Evolutionary conservation across 108 stramenopile genomes (phyloP).

Genomic region (Nannochloropsis salina): DNA sequence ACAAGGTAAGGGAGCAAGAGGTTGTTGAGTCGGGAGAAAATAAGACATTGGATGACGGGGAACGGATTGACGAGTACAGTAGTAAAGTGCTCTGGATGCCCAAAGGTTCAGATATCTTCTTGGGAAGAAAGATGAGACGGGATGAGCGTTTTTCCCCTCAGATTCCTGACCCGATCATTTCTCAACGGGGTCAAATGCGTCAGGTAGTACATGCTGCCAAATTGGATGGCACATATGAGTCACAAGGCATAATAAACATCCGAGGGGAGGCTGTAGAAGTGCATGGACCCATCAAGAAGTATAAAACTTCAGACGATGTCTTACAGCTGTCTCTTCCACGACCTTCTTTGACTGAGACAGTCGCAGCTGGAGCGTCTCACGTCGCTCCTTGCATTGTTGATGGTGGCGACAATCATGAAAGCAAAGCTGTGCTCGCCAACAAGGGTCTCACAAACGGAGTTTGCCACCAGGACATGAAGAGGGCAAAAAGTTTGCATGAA

Average conservation of each 20-base stretch:
- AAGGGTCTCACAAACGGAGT: not conserved
- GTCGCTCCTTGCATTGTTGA: not conserved
- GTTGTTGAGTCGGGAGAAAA: no score
- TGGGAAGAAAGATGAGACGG: no score
- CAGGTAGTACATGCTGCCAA: constrained; percentile 59
- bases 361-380: not conserved
- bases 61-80: no score
- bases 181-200: not conserved
- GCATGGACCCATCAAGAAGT: constrained; percentile 51
- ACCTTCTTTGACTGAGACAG: not conserved
- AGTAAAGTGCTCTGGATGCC: no score
- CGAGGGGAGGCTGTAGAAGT: constrained; percentile 54
- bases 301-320: not conserved
- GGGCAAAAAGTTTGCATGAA: not conserved
- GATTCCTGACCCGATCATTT: no score
- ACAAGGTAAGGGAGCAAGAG: not conserved
- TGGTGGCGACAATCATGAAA: not conserved
- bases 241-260: constrained; percentile 62
- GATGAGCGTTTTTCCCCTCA: no score
- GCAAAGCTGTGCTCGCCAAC: not conserved
- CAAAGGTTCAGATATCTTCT: no score
- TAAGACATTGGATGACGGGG: no score
- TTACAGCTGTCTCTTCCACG: no score
- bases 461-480: not conserved
- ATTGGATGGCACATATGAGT: constrained; percentile 60